Evolutionary conservation across 139 green algal species (phyloP).

Genomic region (Asterochloris sp.): DNA sequence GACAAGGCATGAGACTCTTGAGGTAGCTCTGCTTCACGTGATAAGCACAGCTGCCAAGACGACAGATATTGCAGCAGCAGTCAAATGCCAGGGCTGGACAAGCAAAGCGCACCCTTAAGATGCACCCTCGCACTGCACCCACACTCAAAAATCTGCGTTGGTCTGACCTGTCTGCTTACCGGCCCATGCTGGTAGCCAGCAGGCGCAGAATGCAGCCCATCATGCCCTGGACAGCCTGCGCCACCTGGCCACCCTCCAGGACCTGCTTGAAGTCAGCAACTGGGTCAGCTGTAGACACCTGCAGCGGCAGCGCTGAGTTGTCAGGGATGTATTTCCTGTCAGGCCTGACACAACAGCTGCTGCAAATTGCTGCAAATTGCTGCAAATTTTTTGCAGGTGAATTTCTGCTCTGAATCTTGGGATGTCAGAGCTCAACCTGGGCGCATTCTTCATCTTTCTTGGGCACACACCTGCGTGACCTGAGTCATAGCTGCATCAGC

Average conservation of each 20-base stretch:
- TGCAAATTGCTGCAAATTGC: too few relatives aligned
- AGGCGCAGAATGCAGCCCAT: background rate
- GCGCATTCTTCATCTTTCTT: too few relatives aligned
- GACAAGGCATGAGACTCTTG: background rate
- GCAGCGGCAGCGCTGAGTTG: too few relatives aligned
- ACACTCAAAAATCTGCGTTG: background rate
- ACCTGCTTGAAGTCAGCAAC: constrained; percentile 18
- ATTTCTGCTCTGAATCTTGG: too few relatives aligned
- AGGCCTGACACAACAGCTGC: too few relatives aligned
- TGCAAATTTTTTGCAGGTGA: too few relatives aligned
- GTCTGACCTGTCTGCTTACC: background rate
- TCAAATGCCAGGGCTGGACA: background rate
- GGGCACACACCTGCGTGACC: too few relatives aligned
- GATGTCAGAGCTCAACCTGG: too few relatives aligned
- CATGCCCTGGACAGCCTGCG: constrained; percentile 14
- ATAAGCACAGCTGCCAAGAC: too few relatives aligned
- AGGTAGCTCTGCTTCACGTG: too few relatives aligned
- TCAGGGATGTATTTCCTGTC: too few relatives aligned
- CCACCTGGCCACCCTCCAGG: constrained; percentile 3
- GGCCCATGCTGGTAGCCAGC: constrained; percentile 18
- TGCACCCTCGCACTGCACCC: background rate
- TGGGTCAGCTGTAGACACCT: constrained; percentile 13
- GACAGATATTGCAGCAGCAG: background rate
- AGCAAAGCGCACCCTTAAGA: background rate
- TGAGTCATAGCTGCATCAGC: too few relatives aligned